phyloP scores from a whole-genome alignment of 108 stramenopile genomes.

The Skeletonema potamos region DNA sequence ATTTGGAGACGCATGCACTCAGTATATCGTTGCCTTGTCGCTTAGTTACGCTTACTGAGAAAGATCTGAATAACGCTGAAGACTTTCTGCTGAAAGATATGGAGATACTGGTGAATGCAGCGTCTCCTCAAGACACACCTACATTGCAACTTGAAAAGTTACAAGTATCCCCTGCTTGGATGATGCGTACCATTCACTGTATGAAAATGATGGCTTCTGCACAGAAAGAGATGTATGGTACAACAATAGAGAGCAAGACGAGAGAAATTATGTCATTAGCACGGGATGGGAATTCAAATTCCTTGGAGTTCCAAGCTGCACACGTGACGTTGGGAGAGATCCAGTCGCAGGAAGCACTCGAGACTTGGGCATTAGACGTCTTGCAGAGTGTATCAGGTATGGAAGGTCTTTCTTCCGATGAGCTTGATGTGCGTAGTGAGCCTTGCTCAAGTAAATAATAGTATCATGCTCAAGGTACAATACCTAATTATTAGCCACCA shows the following conservation, averaged over 20 bases:
- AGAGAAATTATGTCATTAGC: not conserved
- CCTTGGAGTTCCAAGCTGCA: constrained; percentile 2
- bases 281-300: not conserved
- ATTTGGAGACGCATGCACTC: constrained; percentile 2
- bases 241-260: not conserved
- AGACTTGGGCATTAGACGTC: constrained; percentile 7
- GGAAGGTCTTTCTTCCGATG: not conserved
- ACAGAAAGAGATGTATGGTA: not conserved
- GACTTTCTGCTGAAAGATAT: constrained; percentile 4
- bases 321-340: constrained; percentile 7
- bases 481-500: no score
- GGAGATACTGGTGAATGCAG: not conserved
- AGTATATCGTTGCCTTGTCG: constrained; percentile 12
- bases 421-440: not conserved
- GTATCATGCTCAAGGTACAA: no score
- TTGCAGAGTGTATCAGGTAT: constrained; percentile 7
- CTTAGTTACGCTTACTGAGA: constrained; percentile 7
- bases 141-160: constrained; percentile 6
- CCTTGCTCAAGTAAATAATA: not conserved
- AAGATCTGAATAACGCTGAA: not conserved
- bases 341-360: constrained; percentile 12
- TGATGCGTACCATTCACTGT: constrained; percentile 16
- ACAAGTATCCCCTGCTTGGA: constrained; percentile 7
- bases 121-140: constrained; percentile 1
- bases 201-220: not conserved